Percentiles rank a stretch among this genome's conserved stretches.
Conservation (phyloP, 495 filamentous ascomycete genomes). For the Aspergillus bertholletiae region DNA sequence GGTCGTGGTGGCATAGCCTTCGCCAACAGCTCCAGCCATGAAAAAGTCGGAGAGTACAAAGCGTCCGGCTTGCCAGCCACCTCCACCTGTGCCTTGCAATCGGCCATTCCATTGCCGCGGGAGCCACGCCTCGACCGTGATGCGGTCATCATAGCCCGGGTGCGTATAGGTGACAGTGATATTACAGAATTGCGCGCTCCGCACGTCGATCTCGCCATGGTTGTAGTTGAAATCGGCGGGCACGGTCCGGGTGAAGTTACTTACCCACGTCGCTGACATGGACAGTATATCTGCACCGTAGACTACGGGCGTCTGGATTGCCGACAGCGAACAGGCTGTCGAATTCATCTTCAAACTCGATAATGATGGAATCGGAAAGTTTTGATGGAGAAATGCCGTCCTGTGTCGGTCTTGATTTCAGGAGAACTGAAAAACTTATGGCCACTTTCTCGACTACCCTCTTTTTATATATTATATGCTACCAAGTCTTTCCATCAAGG, state of each 20-base stretch:
- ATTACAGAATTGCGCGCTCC: conserved; percentile 33
- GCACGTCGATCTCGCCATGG: conserved; percentile 5
- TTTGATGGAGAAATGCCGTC: too few relatives aligned
- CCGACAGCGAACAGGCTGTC: too few relatives aligned
- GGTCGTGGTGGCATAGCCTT: conserved; percentile 38
- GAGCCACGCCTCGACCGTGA: conserved; percentile 36
- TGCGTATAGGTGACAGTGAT: conserved; percentile 42
- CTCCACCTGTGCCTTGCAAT: conserved; percentile 40
- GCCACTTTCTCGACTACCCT: too few relatives aligned
- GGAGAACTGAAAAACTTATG: too few relatives aligned
- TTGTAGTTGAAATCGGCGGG: neutral
- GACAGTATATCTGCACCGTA: conserved; percentile 1
- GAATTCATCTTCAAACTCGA: too few relatives aligned
- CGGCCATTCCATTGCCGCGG: conserved; percentile 43
- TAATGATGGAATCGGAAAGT: too few relatives aligned
- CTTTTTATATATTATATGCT: too few relatives aligned
- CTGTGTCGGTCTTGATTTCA: too few relatives aligned
- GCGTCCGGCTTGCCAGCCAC: conserved; percentile 29
- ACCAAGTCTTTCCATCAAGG: too few relatives aligned
- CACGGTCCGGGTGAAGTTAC: neutral
- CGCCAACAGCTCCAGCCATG: conserved; percentile 20
- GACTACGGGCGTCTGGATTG: neutral
- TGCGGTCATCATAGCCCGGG: conserved; percentile 29
- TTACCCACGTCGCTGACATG: neutral
- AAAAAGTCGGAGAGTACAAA: conserved; percentile 17